Conservation (phyloP, 495 filamentous ascomycete genomes). For the Talaromyces nanjingensis region DNA sequence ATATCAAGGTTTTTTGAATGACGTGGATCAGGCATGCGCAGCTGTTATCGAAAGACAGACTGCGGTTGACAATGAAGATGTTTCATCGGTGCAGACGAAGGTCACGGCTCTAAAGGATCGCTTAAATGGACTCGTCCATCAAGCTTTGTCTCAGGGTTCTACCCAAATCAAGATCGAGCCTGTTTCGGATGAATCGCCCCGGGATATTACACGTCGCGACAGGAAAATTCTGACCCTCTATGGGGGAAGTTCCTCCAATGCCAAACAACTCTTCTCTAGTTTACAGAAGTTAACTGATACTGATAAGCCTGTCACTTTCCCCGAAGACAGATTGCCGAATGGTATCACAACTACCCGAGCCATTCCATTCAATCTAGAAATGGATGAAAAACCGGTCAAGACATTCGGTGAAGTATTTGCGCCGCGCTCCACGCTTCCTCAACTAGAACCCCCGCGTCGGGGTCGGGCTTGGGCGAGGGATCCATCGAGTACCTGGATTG, state of each 20-base stretch:
- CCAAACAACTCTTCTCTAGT: constrained; percentile 79
- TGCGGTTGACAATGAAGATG: not conserved
- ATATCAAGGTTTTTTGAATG: constrained; percentile 40
- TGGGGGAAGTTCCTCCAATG: constrained; percentile 56
- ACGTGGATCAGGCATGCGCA: constrained; percentile 43
- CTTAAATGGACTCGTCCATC: constrained; percentile 42
- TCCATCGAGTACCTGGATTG: constrained; percentile 28
- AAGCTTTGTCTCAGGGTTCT: constrained; percentile 27
- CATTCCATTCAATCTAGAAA: constrained; percentile 44
- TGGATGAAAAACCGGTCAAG: constrained; percentile 32
- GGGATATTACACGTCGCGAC: constrained; percentile 29
- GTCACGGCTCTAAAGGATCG: constrained; percentile 42
- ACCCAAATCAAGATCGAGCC: constrained; percentile 34
- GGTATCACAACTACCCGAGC: constrained; percentile 67
- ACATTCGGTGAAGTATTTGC: constrained; percentile 80
- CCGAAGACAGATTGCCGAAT: constrained; percentile 61
- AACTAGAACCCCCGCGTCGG: constrained; percentile 58
- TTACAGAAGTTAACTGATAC: constrained; percentile 41
- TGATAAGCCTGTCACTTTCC: constrained; percentile 43
- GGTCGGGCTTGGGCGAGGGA: constrained; percentile 22
- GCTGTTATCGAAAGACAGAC: constrained; percentile 33
- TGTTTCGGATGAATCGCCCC: constrained; percentile 28
- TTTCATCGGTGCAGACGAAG: constrained; percentile 31
- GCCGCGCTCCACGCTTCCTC: constrained; percentile 57
- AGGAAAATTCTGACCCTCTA: constrained; percentile 64